phyloP scores from a whole-genome alignment of 345 rosid species.

The Kernera saxatilis region DNA sequence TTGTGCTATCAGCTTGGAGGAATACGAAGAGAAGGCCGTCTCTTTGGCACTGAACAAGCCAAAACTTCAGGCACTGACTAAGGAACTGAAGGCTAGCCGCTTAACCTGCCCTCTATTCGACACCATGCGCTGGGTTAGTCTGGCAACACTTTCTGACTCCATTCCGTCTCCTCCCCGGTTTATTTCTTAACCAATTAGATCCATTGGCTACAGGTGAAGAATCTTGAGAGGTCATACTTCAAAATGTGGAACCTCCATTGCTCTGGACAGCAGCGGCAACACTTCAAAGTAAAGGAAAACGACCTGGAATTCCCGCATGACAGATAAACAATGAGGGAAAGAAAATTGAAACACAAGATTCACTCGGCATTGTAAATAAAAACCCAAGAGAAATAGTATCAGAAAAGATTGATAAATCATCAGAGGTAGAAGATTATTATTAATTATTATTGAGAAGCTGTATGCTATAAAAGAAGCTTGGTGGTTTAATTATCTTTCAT shows the following conservation, averaged over 20 bases:
- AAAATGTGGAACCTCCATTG: slow-evolving; percentile 95
- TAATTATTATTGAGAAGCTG: background rate
- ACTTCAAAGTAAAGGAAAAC: slow-evolving; percentile 74
- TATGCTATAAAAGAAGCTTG: background rate
- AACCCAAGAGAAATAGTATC: slow-evolving; percentile 31
- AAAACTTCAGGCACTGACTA: slow-evolving; percentile 66
- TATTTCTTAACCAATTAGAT: background rate
- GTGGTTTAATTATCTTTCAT: background rate
- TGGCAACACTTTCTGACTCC: background rate
- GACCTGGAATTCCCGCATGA: slow-evolving; percentile 70
- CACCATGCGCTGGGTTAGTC: slow-evolving; percentile 88
- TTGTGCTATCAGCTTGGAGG: slow-evolving; percentile 56
- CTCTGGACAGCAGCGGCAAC: slow-evolving; percentile 66
- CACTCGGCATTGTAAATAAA: slow-evolving; percentile 36
- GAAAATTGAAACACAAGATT: background rate
- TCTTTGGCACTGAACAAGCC: slow-evolving; percentile 64
- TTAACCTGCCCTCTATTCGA: slow-evolving; percentile 86
- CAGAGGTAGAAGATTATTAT: background rate
- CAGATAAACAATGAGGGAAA: slow-evolving; percentile 30
- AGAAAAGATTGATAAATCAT: slow-evolving; percentile 15
- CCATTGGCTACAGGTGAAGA: slow-evolving; percentile 55
- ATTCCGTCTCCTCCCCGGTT: background rate
- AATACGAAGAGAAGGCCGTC: slow-evolving; percentile 88
- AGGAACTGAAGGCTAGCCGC: slow-evolving; percentile 64
- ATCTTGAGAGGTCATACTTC: slow-evolving; percentile 81